phyloP scores from a whole-genome alignment of 1,284 basidiomycete species.

The Sanghuangporus sanghuang region DNA sequence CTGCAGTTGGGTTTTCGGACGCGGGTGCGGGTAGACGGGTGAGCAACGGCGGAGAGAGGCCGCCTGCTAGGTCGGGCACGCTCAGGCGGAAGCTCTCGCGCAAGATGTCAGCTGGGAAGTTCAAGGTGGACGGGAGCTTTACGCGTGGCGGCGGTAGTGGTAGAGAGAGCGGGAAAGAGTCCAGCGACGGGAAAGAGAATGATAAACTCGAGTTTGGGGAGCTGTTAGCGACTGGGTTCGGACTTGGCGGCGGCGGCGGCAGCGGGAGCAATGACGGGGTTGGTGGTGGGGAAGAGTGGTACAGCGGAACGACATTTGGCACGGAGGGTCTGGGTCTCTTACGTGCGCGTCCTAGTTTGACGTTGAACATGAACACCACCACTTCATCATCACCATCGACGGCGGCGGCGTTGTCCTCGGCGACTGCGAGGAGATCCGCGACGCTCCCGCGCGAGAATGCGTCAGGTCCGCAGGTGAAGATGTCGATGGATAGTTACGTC shows the following conservation, averaged over 20 bases:
- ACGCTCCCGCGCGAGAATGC: conserved; percentile 19
- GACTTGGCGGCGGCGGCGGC: not conserved
- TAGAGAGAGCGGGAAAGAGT: conserved; percentile 11
- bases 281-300: too few relatives aligned
- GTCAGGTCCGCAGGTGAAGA: conserved; percentile 10
- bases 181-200: conserved; percentile 10
- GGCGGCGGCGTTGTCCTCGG: conserved; percentile 15
- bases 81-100: conserved; percentile 33
- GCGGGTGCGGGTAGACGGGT: conserved; percentile 2
- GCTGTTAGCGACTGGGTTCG: conserved; percentile 2
- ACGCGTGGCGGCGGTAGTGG: conserved; percentile 16
- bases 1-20: not conserved
- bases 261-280: too few relatives aligned
- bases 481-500: conserved; percentile 26
- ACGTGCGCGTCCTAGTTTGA: conserved; percentile 29
- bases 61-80: not conserved
- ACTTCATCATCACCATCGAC: not conserved
- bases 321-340: conserved; percentile 18
- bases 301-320: not conserved
- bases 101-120: conserved; percentile 42
- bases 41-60: not conserved
- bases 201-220: conserved; percentile 11
- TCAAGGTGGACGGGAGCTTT: conserved; percentile 31
- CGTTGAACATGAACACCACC: not conserved
- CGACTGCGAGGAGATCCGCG: conserved; percentile 24